Conservation (phyloP, 345 rosid species). For the Schrenkiella parvula region DNA sequence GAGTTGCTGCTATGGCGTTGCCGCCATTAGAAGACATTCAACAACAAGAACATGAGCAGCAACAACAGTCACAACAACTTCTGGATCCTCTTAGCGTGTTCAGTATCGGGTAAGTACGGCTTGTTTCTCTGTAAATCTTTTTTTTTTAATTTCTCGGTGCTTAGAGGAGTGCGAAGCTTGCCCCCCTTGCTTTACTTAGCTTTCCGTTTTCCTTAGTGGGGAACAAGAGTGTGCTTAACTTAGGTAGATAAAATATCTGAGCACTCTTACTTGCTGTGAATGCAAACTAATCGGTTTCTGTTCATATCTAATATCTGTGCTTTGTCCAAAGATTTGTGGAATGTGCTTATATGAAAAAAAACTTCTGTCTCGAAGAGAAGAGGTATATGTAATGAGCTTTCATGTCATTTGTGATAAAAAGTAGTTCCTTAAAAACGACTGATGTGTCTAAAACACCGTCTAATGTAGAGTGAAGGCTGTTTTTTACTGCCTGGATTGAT, state of each 20-base stretch:
- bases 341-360: background rate
- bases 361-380: background rate
- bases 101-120: conserved; percentile 57
- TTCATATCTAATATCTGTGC: background rate
- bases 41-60: conserved; percentile 36
- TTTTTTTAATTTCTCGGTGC: background rate
- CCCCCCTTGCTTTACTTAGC: background rate
- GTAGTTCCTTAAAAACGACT: background rate
- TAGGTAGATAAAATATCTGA: background rate
- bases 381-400: background rate
- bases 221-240: background rate
- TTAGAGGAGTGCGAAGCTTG: background rate
- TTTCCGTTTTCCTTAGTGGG: background rate
- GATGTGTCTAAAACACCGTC: background rate
- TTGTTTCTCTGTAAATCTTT: background rate
- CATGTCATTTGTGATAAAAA: background rate
- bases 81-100: conserved; percentile 79
- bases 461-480: background rate
- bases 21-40: conserved; percentile 41
- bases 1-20: conserved; percentile 42
- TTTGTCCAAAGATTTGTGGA: background rate
- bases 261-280: background rate
- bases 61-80: conserved; percentile 36
- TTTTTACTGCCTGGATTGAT: background rate
- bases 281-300: background rate